Evolutionary conservation across 2,329 filamentous ascomycete genomes (phyloP).

Genomic region (Penicillium brasilianum): DNA sequence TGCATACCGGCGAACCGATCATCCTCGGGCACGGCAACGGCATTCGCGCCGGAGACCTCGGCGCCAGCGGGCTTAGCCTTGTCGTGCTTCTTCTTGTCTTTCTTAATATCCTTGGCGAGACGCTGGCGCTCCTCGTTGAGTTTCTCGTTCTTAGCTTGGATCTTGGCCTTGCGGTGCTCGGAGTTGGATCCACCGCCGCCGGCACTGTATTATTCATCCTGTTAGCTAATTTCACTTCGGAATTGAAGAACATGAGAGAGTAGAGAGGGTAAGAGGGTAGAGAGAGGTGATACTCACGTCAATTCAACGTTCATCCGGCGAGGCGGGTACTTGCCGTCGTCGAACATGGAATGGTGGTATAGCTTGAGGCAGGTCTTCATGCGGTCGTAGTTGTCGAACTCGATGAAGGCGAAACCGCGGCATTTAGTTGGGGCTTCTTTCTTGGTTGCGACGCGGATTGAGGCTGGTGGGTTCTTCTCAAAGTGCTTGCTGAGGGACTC

Average conservation of each 20-base stretch:
- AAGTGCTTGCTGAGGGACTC: conserved; percentile 76
- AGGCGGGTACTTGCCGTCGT: conserved; percentile 58
- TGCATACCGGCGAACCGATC: conserved; percentile 47
- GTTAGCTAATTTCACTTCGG: not conserved
- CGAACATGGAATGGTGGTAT: conserved; percentile 84
- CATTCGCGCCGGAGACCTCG: conserved; percentile 35
- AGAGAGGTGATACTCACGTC: conserved; percentile 62
- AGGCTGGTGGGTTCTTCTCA: conserved; percentile 70
- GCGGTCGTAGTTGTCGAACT: conserved; percentile 82
- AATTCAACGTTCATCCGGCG: conserved; percentile 92
- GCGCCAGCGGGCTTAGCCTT: conserved; percentile 26
- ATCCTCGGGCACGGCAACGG: conserved; percentile 19
- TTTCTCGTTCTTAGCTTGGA: conserved; percentile 84
- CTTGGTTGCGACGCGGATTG: conserved; percentile 75
- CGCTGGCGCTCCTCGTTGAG: conserved; percentile 71
- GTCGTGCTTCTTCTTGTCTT: conserved; percentile 47
- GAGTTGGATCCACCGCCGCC: conserved; percentile 78
- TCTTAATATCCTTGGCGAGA: conserved; percentile 54
- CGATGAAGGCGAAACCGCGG: conserved; percentile 83
- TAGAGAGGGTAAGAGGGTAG: not conserved
- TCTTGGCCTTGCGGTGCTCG: conserved; percentile 72
- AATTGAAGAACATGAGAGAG: not conserved
- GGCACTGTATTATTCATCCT: conserved; percentile 57
- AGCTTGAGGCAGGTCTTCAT: conserved; percentile 93
- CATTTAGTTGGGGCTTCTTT: conserved; percentile 65